Conservation (phyloP, 371 early-diverging fungal genomes). For the Rhizopus stolonifer region DNA sequence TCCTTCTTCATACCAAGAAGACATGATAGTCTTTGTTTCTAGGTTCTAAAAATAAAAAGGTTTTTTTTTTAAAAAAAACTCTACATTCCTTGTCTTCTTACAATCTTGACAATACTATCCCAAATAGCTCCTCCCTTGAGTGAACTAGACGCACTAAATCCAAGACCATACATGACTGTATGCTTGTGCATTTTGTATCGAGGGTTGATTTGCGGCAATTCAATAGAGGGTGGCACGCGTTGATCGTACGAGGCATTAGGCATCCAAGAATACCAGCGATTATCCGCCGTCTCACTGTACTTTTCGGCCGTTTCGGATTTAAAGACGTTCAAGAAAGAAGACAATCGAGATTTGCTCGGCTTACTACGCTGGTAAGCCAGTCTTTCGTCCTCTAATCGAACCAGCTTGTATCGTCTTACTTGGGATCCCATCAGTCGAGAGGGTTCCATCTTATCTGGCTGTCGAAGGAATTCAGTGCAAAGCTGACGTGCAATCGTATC, state of each 20-base stretch:
- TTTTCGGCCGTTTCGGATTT: not conserved
- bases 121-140: constrained; percentile 53
- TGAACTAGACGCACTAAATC: constrained; percentile 37
- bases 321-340: not conserved
- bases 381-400: constrained; percentile 56
- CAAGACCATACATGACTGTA: constrained; percentile 70
- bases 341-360: constrained; percentile 8
- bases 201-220: constrained; percentile 71
- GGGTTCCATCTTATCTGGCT: constrained; percentile 38
- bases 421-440: constrained; percentile 50
- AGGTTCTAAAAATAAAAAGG: constrained; percentile 27
- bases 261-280: constrained; percentile 42
- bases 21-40: constrained; percentile 27
- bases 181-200: constrained; percentile 51
- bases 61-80: not conserved
- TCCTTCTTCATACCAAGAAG: constrained; percentile 52
- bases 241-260: constrained; percentile 29
- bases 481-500: constrained; percentile 62
- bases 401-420: constrained; percentile 61
- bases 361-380: constrained; percentile 33
- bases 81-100: too few species aligned
- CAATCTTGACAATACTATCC: constrained; percentile 70
- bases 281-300: constrained; percentile 12
- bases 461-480: constrained; percentile 55
- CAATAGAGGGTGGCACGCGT: constrained; percentile 37